Evolutionary conservation across 441 rosid species (phyloP).

Genomic region (Iberis amara): DNA sequence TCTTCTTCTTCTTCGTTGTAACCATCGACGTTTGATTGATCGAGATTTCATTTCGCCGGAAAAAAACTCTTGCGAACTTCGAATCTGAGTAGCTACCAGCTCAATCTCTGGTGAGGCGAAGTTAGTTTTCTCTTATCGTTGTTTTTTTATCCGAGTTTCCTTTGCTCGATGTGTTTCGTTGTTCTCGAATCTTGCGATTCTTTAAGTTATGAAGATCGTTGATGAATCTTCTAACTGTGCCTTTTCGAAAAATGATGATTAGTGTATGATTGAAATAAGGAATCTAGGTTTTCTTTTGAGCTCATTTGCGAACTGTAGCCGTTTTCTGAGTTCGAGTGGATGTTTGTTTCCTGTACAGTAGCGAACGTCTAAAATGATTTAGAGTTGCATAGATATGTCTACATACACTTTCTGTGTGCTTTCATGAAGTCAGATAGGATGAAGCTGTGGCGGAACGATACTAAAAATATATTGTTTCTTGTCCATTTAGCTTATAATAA

Average conservation of each 20-base stretch:
- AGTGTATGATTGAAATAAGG: conserved; percentile 7
- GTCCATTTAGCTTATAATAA: neutral
- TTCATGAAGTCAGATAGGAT: conserved; percentile 9
- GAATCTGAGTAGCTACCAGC: conserved; percentile 28
- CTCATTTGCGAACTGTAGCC: conserved; percentile 19
- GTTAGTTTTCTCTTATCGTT: conserved; percentile 16
- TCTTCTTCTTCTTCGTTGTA: conserved; percentile 28
- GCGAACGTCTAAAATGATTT: conserved; percentile 2
- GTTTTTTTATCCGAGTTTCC: neutral
- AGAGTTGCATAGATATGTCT: neutral
- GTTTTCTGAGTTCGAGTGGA: conserved; percentile 12
- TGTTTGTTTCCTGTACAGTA: conserved; percentile 6
- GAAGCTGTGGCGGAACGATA: neutral
- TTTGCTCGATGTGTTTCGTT: conserved; percentile 19
- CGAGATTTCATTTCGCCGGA: conserved; percentile 25
- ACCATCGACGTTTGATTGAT: conserved; percentile 25
- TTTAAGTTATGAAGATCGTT: conserved; percentile 22
- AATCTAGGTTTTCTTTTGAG: conserved; percentile 29
- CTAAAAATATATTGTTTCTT: neutral
- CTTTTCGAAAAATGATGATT: neutral
- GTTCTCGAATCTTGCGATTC: conserved; percentile 12
- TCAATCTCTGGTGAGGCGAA: conserved; percentile 30
- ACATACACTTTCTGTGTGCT: neutral
- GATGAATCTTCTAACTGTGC: neutral
- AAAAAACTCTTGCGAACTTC: neutral